Conservation (phyloP, 805 yeast genomes). For the Ascoidea rubescens region DNA sequence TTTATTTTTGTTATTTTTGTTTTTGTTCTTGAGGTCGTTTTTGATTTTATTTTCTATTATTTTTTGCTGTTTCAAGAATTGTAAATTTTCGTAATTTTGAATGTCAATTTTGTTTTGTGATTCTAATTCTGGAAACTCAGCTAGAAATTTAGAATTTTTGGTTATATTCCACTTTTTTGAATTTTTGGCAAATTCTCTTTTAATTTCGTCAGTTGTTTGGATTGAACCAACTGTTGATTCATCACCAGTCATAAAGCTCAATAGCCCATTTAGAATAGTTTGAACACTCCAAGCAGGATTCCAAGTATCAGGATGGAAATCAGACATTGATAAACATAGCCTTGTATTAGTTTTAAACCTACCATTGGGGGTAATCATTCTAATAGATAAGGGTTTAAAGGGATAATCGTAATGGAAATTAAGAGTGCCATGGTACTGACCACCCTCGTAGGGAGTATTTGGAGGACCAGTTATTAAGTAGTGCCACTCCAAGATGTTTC, state of each 20-base stretch:
- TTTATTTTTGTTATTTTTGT: conserved; percentile 3
- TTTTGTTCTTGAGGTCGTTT: neutral
- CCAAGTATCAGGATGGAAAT: conserved; percentile 91
- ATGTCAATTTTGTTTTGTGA: conserved; percentile 18
- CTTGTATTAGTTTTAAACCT: conserved; percentile 71
- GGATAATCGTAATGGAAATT: conserved; percentile 80
- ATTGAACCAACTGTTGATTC: conserved; percentile 81
- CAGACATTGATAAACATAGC: conserved; percentile 84
- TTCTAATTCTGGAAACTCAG: conserved; percentile 59
- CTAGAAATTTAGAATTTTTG: conserved; percentile 41
- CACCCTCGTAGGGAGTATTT: conserved; percentile 71
- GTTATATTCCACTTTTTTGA: conserved; percentile 47
- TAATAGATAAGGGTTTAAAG: conserved; percentile 80
- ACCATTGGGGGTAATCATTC: conserved; percentile 85
- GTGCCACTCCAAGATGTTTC: conserved; percentile 87
- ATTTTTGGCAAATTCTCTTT: conserved; percentile 40
- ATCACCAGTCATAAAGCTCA: conserved; percentile 84
- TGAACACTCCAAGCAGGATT: conserved; percentile 94
- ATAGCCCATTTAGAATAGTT: conserved; percentile 73
- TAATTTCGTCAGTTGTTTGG: conserved; percentile 42
- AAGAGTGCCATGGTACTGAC: conserved; percentile 84
- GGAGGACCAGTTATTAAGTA: conserved; percentile 88
- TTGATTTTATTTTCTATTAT: neutral
- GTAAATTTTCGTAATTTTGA: conserved; percentile 14
- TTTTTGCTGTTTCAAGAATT: conserved; percentile 1